Percentiles rank a stretch among this genome's conserved stretches.
Evolutionary conservation across 2,329 filamentous ascomycete species (phyloP).

Genomic region (Aspergillus neoniger): DNA sequence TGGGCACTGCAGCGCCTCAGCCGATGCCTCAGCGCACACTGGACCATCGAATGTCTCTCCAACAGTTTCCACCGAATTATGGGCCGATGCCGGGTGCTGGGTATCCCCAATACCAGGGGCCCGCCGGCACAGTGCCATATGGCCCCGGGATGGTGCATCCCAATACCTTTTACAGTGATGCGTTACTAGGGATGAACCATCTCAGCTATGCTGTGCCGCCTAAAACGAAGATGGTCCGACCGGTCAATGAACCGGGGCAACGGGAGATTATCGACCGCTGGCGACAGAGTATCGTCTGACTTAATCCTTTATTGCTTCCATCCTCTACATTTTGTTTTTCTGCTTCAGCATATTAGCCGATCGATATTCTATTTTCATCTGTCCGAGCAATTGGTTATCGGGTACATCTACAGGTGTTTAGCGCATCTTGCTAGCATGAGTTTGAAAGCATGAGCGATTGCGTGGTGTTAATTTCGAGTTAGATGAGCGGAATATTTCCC

Average conservation of each 20-base stretch:
- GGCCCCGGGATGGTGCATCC: conserved; percentile 29
- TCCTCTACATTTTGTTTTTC: background rate
- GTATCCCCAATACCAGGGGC: conserved; percentile 19
- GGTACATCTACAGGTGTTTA: background rate
- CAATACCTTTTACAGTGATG: conserved; percentile 31
- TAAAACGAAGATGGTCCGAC: conserved; percentile 32
- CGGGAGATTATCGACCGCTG: conserved; percentile 62
- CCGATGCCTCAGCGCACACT: conserved; percentile 21
- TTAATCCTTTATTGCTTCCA: background rate
- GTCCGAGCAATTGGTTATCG: background rate
- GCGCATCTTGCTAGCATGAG: background rate
- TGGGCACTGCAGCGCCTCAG: conserved; percentile 23
- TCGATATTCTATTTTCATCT: background rate
- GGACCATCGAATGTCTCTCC: conserved; percentile 34
- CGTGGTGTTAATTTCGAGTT: background rate
- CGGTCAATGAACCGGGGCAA: conserved; percentile 52
- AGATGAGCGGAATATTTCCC: background rate
- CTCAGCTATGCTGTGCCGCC: conserved; percentile 30
- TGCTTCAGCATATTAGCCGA: background rate
- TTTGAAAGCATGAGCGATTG: conserved; percentile 6
- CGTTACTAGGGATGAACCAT: conserved; percentile 29
- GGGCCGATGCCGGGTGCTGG: conserved; percentile 21
- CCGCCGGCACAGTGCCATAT: conserved; percentile 26
- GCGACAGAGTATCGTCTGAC: conserved; percentile 50
- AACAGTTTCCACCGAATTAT: conserved; percentile 28